Conservation (phyloP, 805 yeast genomes). For the Saccharomycopsis amapae region DNA sequence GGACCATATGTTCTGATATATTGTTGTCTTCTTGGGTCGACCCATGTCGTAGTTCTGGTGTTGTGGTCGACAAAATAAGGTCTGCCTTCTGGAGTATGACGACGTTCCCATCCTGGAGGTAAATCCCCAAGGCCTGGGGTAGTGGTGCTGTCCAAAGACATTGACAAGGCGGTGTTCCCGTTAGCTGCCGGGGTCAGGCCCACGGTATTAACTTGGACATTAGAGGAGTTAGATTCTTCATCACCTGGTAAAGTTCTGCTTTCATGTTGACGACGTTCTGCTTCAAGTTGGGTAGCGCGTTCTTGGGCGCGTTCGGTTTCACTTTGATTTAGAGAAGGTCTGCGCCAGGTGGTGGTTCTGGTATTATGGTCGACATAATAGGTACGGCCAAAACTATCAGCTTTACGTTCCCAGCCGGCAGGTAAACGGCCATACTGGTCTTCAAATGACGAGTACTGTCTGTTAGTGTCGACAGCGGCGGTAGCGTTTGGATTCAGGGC, state of each 20-base stretch:
- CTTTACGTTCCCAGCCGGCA: slow-evolving; percentile 98
- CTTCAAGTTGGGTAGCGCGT: slow-evolving; percentile 48
- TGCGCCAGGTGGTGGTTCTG: slow-evolving; percentile 97
- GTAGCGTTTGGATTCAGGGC: slow-evolving; percentile 26
- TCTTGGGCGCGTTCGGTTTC: slow-evolving; percentile 59
- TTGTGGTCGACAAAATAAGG: slow-evolving; percentile 98
- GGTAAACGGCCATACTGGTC: slow-evolving; percentile 96
- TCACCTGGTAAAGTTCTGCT: slow-evolving; percentile 81
- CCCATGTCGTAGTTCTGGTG: slow-evolving; percentile 99
- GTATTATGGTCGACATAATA: slow-evolving; percentile 98
- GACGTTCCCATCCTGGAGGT: slow-evolving; percentile 99
- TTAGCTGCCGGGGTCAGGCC: slow-evolving; percentile 36
- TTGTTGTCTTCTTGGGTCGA: slow-evolving; percentile 98
- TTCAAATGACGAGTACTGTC: slow-evolving; percentile 88
- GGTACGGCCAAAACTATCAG: slow-evolving; percentile 95
- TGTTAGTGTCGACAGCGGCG: slow-evolving; percentile 27
- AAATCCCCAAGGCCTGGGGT: slow-evolving; percentile 94
- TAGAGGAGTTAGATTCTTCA: slow-evolving; percentile 32
- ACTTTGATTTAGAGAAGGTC: slow-evolving; percentile 79
- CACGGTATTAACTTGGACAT: slow-evolving; percentile 36
- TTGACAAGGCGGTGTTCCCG: slow-evolving; percentile 56
- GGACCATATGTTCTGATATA: slow-evolving; percentile 92
- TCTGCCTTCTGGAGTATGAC: slow-evolving; percentile 96
- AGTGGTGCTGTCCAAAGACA: slow-evolving; percentile 71
- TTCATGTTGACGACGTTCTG: slow-evolving; percentile 85